Evolutionary conservation across 345 rosid species (phyloP), one percentile per base, ranked within the genome.

Genomic region (Brassica nigra): DNA sequence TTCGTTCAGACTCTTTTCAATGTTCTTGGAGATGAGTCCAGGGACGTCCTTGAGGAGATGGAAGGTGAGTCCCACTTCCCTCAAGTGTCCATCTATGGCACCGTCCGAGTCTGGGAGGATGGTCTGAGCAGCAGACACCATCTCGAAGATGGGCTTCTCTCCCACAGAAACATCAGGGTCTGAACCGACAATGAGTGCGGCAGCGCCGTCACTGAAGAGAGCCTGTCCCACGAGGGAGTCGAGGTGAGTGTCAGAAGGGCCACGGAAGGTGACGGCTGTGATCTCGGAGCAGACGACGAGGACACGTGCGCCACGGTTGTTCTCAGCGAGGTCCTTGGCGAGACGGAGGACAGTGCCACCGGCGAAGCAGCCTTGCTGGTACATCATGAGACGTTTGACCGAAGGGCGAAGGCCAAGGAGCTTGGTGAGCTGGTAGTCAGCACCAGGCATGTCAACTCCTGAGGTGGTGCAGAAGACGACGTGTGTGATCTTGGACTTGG

Each of bases 391-490:
- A 42, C 92, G 90, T 79, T 92, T 90, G 4, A 92, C 93, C 1
- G 93, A 90, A 10, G 95, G 90, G 5, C 91, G 86, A 6, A 92
- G 94, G 5, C 97, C 96, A 6, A 90, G 83, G 14, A 92, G 92
- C 83, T 92, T 92, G 9, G 95, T 90, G 73, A 92, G 93, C 81
- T 90, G 95, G 87, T 90, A 92, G 83, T 92, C 97, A 1, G 97
- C 97, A 1, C 96, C 97, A 11, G 97, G 95, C 97, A 92, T 92
- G 88, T 92, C 97, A 0, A 90, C 96, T 0, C 97, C 95, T 0
- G 94, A 88, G 2, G 97, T 89, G 8, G 97, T 92, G 78, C 97
- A 92, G 83, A 92, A 92, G 74, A 92, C 85, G 1, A 92, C 83
- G 18, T 92, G 97, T 14, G 97, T 92, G 86, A 92, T 88, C 82